Evolutionary conservation across 2,329 filamentous ascomycete species (phyloP).

Genomic region (Cladosporium sp.): DNA sequence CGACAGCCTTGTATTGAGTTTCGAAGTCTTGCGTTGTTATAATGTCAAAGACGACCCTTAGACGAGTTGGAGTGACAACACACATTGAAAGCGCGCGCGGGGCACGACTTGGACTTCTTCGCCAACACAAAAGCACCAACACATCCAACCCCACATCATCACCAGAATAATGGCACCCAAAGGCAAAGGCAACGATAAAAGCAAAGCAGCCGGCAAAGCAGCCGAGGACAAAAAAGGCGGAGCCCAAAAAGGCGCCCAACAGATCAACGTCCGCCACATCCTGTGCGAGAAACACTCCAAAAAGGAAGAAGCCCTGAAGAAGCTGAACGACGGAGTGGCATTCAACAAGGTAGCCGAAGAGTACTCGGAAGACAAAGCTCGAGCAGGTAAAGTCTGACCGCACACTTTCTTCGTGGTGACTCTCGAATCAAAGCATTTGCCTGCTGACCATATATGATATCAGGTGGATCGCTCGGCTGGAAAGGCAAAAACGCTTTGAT

Average conservation of each 20-base stretch:
- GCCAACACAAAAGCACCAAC: background rate
- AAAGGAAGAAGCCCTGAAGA: constrained; percentile 70
- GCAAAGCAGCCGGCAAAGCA: constrained; percentile 24
- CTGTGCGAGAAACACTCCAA: constrained; percentile 73
- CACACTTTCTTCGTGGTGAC: background rate
- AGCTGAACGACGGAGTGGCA: constrained; percentile 62
- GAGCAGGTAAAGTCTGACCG: constrained; percentile 43
- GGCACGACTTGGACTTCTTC: background rate
- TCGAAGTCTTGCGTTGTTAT: background rate
- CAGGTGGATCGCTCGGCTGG: constrained; percentile 69
- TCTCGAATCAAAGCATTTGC: background rate
- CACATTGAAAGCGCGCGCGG: background rate
- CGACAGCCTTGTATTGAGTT: too few relatives aligned
- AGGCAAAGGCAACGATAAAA: constrained; percentile 31
- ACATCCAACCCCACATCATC: background rate
- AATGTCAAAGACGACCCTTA: background rate
- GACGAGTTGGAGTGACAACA: background rate
- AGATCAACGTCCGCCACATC: constrained; percentile 72
- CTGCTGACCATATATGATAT: background rate
- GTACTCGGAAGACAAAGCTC: constrained; percentile 73
- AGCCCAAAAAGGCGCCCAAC: constrained; percentile 56
- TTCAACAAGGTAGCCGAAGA: constrained; percentile 72
- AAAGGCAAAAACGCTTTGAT: constrained; percentile 65
- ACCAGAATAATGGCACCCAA: constrained; percentile 30
- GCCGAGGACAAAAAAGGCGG: constrained; percentile 23